These are phyloP conservation scores for Amyloporia xantha DNA, from an alignment of 768 basidiomycete genomes.

Conservation along the genomic window DNA sequence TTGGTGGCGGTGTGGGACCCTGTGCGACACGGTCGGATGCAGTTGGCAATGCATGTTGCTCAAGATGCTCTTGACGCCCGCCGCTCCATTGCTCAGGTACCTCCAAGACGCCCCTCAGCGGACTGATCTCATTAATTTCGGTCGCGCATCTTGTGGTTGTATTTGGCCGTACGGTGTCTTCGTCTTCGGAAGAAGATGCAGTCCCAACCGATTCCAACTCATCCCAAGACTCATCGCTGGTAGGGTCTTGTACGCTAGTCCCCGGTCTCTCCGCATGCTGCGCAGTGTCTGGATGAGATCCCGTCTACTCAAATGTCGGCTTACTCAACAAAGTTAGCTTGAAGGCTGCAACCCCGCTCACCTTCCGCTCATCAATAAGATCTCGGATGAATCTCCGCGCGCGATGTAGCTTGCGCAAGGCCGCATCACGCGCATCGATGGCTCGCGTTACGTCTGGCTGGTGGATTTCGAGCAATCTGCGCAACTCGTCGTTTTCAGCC, in stretches of 20 bases:
- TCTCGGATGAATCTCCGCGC: constrained; percentile 35
- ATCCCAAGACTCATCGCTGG: background rate
- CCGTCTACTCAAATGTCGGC: background rate
- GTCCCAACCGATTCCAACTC: background rate
- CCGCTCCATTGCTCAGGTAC: background rate
- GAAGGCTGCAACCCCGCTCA: constrained; percentile 11
- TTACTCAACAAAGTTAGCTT: background rate
- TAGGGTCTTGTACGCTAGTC: background rate
- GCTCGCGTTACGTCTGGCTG: constrained; percentile 23
- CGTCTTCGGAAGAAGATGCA: background rate
- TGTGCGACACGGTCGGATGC: background rate
- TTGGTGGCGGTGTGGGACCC: too few relatives aligned
- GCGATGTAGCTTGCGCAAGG: constrained; percentile 18
- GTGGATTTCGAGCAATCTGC: constrained; percentile 20
- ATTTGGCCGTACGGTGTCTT: background rate
- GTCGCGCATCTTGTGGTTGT: background rate
- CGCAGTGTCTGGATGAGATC: background rate
- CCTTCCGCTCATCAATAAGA: constrained; percentile 36
- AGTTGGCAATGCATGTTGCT: background rate
- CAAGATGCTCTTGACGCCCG: background rate
- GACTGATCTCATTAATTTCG: background rate
- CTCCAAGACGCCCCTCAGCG: background rate
- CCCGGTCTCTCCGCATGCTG: background rate
- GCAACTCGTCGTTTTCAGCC: constrained; percentile 29
- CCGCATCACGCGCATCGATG: constrained; percentile 28